A percentile compares a stretch with the other conserved stretches of the same genome.
These are phyloP conservation scores for Psidium guajava DNA, from an alignment of 345 rosid species.

Conservation along the genomic window DNA sequence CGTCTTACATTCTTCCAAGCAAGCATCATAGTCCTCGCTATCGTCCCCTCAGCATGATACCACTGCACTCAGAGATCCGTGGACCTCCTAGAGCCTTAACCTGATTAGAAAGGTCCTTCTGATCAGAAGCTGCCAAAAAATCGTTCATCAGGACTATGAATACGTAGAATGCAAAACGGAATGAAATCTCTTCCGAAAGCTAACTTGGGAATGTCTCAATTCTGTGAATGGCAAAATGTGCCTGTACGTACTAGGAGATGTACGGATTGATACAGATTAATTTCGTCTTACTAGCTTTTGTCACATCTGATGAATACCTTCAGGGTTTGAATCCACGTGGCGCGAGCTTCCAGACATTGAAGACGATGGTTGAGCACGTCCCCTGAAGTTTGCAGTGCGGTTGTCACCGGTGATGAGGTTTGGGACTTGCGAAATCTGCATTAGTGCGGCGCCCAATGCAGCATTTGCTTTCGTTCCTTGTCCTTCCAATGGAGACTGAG, in stretches of 20 bases:
- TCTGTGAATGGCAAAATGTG: neutral
- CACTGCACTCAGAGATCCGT: neutral
- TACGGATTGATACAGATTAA: neutral
- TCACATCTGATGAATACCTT: neutral
- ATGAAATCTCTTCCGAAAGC: neutral
- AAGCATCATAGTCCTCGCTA: neutral
- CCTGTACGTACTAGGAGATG: neutral
- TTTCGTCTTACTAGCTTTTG: neutral
- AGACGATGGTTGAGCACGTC: neutral
- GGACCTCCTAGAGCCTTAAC: neutral
- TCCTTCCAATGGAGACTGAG: neutral
- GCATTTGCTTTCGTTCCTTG: neutral
- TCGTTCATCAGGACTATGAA: too few species aligned
- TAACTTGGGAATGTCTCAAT: neutral
- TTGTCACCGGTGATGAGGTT: neutral
- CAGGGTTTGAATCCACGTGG: neutral
- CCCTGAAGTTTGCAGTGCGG: neutral
- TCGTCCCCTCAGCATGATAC: neutral
- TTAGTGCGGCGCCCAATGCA: neutral
- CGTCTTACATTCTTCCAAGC: neutral
- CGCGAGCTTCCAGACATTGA: neutral
- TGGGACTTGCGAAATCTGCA: neutral
- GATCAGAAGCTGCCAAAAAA: neutral
- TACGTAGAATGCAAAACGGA: neutral
- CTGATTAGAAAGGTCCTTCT: neutral